Evolutionary conservation across 768 basidiomycete species (phyloP), one percentile per base, ranked within the genome.

Genomic region (Pulveroboletus sp.): DNA sequence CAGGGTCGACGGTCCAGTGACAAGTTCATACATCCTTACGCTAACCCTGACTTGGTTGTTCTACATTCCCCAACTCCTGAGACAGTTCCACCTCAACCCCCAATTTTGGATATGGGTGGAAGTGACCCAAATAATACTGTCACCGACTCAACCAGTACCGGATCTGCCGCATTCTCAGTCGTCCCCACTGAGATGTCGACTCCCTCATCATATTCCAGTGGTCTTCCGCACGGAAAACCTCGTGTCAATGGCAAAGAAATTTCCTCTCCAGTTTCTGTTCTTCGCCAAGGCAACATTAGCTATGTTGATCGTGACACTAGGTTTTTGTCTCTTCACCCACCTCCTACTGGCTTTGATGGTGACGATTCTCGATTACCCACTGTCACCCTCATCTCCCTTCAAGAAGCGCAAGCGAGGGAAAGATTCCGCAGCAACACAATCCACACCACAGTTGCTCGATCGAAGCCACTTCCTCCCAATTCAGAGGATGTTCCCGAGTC

Each of bases 361-460:
- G 65, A 76, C n/a, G 69, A 82, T 46, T 73, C 54, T 51, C 60
- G 67, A 8, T 68, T 77, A 11, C 75, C 81, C 18, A 69, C 78
- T 14, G 82, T 89, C 54, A 73, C 78, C 28, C 76, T 91, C 35
- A 89, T 90, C 43, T 79, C 86, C 5, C 72, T 90, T 46, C 85
- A 89, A 60, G 86, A 91, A 69, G 88, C 88, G 3, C 80, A 87
- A 57, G 86, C 82, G 11, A 68, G 73, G 48, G 76, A 85, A 61
- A 80, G 84, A 43, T 72, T 78, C 39, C 79, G 84, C 44, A 78
- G 73, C 57, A 69, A 68, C n/a, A 76, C 77, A 4, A 65, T 64
- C 17, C 69, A 73, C 40, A 54, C 57, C 46, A 50, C 64, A 2
- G 53, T 67, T 40, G 49, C 64, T 27, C 57, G 59, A 43, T 55